Evolutionary conservation across 441 rosid genomes (phyloP).

Genomic region (California macrophylla): DNA sequence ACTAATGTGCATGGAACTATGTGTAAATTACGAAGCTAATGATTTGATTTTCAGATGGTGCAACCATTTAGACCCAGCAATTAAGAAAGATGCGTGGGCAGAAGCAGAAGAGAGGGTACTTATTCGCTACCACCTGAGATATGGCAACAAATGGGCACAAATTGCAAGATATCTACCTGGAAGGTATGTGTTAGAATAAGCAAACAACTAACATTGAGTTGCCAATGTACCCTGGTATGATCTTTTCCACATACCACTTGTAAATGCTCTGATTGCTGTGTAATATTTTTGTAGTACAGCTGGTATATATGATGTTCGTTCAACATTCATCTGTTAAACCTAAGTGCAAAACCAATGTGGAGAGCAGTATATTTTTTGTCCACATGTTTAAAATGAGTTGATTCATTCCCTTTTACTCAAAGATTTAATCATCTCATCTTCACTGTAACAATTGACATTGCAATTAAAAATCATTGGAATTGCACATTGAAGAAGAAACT

Average conservation of each 20-base stretch:
- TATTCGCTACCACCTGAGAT: conserved; percentile 14
- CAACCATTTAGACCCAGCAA: conserved; percentile 27
- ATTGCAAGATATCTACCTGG: conserved; percentile 28
- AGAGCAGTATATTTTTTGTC: background rate
- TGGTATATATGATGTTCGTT: background rate
- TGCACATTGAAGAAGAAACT: conserved; percentile 13
- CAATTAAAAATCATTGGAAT: conserved; percentile 25
- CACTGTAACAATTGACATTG: conserved; percentile 16
- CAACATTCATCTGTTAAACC: background rate
- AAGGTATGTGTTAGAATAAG: conserved; percentile 18
- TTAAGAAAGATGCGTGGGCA: conserved; percentile 25
- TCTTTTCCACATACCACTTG: background rate
- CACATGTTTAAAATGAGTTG: background rate
- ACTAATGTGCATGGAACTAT: background rate
- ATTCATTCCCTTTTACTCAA: background rate
- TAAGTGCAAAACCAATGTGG: background rate
- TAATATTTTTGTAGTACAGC: background rate
- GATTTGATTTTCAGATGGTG: conserved; percentile 21
- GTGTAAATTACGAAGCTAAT: background rate
- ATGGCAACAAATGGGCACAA: conserved; percentile 27
- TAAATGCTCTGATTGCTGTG: background rate
- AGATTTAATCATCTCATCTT: background rate
- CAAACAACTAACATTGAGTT: background rate
- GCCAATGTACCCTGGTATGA: background rate
- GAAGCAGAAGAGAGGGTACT: conserved; percentile 25